A percentile compares a stretch with the other conserved stretches of the same genome.
Conservation (phyloP, 179 eudicot species). For the Gypsophila paniculata region DNA sequence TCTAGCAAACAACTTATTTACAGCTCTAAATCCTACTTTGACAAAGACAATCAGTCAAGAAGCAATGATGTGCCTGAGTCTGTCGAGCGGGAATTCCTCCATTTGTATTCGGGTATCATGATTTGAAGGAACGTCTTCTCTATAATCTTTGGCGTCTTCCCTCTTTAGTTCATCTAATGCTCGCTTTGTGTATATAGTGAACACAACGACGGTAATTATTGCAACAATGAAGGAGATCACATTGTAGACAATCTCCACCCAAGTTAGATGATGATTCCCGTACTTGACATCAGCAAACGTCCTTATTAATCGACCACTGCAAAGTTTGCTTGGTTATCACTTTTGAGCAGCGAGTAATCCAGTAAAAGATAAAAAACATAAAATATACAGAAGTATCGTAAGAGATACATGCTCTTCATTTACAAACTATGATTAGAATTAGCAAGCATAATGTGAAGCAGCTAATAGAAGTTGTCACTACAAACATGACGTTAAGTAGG, state of each 20-base stretch:
- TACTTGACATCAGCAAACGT: slow-evolving; percentile 81
- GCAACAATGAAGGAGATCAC: slow-evolving; percentile 71
- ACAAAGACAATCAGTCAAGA: slow-evolving; percentile 10
- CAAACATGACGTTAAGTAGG: not conserved
- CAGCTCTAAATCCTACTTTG: slow-evolving; percentile 26
- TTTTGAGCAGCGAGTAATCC: not conserved
- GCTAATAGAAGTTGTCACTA: not conserved
- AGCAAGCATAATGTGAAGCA: not conserved
- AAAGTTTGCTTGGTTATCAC: not conserved
- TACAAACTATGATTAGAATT: not conserved
- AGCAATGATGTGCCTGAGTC: slow-evolving; percentile 30
- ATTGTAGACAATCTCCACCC: slow-evolving; percentile 80
- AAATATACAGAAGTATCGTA: not conserved
- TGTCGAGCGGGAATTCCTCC: slow-evolving; percentile 53
- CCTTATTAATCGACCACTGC: slow-evolving; percentile 85
- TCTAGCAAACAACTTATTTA: slow-evolving; percentile 33
- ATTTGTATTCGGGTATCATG: slow-evolving; percentile 39
- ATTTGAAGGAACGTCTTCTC: slow-evolving; percentile 22
- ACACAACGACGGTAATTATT: slow-evolving; percentile 49
- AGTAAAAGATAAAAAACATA: not conserved
- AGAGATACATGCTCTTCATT: not conserved
- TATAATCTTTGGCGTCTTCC: slow-evolving; percentile 30
- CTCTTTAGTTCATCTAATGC: slow-evolving; percentile 53
- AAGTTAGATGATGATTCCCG: slow-evolving; percentile 66
- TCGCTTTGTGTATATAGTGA: slow-evolving; percentile 71